Percentiles rank a stretch among this genome's conserved stretches.
phyloP scores from a whole-genome alignment of 345 rosid species.

The Alliaria petiolata region DNA sequence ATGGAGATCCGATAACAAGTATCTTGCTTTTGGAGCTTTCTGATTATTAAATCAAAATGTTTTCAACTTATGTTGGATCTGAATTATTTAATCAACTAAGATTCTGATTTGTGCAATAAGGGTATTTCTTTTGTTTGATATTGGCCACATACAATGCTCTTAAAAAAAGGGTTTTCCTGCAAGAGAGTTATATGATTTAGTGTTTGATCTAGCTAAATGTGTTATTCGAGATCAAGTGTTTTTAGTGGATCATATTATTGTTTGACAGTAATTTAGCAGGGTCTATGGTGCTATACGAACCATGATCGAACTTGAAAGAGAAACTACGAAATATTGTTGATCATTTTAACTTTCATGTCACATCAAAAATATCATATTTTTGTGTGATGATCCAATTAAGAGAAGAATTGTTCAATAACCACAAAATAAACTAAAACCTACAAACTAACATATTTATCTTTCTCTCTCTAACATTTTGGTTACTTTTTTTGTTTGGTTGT shows the following conservation, averaged over 20 bases:
- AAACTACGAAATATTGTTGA: background rate
- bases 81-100: background rate
- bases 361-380: too few species aligned
- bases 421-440: too few species aligned
- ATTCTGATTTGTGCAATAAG: background rate
- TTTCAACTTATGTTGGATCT: slow-evolving; percentile 18
- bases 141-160: background rate
- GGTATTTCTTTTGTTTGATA: background rate
- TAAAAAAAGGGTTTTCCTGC: background rate
- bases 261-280: background rate
- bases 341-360: background rate
- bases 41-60: slow-evolving; percentile 14
- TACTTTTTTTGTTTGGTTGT: too few species aligned
- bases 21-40: slow-evolving; percentile 22
- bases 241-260: background rate
- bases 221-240: background rate
- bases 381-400: too few species aligned
- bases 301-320: background rate
- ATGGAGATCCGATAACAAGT: slow-evolving; percentile 12
- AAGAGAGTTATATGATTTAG: background rate
- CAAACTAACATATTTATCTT: too few species aligned
- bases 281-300: too few species aligned
- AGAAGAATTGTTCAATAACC: too few species aligned
- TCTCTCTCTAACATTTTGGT: too few species aligned
- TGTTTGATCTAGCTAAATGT: background rate